Percentiles rank a stretch among this genome's conserved stretches.
Conservation (phyloP, 2,329 filamentous ascomycete species). For the Laburnicola sp. region DNA sequence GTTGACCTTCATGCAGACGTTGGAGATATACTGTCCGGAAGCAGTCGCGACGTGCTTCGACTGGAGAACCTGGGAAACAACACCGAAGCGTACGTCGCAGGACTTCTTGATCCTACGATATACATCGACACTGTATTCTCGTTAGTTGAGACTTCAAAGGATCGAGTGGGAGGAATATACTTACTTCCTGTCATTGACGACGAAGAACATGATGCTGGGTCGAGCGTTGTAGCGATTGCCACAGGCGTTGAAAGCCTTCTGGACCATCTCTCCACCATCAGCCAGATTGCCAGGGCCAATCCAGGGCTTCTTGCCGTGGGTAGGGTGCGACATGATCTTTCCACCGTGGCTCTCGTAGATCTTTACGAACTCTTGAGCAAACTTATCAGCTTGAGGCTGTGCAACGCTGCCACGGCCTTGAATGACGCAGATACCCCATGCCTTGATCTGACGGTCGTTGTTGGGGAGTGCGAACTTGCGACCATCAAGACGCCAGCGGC, state of each 20-base stretch:
- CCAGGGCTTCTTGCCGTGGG: conserved; percentile 36
- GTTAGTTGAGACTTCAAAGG: no score
- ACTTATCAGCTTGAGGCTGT: conserved; percentile 53
- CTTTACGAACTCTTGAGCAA: conserved; percentile 63
- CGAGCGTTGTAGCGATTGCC: conserved; percentile 57
- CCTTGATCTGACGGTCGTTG: conserved; percentile 57
- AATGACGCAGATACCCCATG: conserved; percentile 76
- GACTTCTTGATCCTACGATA: conserved; percentile 91
- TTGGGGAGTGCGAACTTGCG: conserved; percentile 76
- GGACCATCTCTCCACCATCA: conserved; percentile 56
- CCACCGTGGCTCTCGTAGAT: conserved; percentile 66
- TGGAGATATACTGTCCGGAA: conserved; percentile 83
- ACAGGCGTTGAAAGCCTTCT: conserved; percentile 59
- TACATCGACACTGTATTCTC: conserved; percentile 63
- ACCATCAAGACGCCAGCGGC: conserved; percentile 85
- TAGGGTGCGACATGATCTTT: conserved; percentile 44
- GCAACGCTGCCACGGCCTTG: conserved; percentile 55
- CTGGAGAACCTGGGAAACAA: conserved; percentile 82
- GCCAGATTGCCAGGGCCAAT: conserved; percentile 36
- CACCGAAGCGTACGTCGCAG: conserved; percentile 81
- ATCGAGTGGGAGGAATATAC: no score
- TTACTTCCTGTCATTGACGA: conserved; percentile 60
- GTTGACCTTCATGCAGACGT: conserved; percentile 96
- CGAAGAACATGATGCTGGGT: conserved; percentile 78
- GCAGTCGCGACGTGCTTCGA: conserved; percentile 68